These are phyloP conservation scores for Fragilariopsis cylindrus DNA, from an alignment of 108 stramenopile genomes.

Conservation along the genomic window DNA sequence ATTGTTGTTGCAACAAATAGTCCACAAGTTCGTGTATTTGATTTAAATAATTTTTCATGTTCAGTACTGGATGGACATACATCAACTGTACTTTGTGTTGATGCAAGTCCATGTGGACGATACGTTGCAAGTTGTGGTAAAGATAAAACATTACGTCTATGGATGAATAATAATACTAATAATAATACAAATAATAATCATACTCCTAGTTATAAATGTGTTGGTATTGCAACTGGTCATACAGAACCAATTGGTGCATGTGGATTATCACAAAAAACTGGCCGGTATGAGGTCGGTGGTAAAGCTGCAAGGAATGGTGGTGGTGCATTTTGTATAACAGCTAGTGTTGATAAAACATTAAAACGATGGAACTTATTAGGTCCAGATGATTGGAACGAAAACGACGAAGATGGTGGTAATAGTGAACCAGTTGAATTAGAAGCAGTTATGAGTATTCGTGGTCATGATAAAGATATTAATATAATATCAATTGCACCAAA, in stretches of 20 bases:
- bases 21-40: conserved; percentile 89
- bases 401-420: conserved; percentile 24
- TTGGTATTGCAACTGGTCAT: conserved; percentile 81
- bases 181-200: conserved; percentile 11
- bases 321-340: conserved; percentile 89
- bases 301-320: conserved; percentile 83
- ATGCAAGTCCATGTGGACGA: conserved; percentile 86
- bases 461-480: conserved; percentile 94
- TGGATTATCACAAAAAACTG: conserved; percentile 74
- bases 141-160: conserved; percentile 87
- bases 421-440: conserved; percentile 34
- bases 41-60: conserved; percentile 71
- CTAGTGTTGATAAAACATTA: conserved; percentile 89
- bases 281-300: conserved; percentile 80
- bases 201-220: conserved; percentile 40
- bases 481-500: conserved; percentile 94
- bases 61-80: conserved; percentile 89
- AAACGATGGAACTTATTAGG: conserved; percentile 93
- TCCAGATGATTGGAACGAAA: conserved; percentile 43
- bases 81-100: conserved; percentile 92
- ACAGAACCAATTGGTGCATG: conserved; percentile 87
- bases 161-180: conserved; percentile 28
- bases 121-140: conserved; percentile 91
- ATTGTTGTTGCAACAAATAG: conserved; percentile 95
- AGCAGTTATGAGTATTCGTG: conserved; percentile 66